Evolutionary conservation across 164 flowering plant genomes (phyloP).

Genomic region (Chimonanthus salicifolius): DNA sequence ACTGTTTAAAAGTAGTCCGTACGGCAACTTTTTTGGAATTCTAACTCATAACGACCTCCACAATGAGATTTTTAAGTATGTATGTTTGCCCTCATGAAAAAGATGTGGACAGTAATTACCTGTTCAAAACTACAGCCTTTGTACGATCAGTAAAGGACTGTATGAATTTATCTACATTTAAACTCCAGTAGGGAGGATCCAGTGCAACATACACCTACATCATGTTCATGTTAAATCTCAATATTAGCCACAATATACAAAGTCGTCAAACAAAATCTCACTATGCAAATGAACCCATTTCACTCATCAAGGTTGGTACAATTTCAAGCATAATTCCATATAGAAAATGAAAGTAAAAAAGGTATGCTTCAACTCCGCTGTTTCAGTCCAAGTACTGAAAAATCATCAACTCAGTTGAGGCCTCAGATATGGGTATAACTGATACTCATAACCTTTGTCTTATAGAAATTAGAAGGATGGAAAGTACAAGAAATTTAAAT

Average conservation of each 20-base stretch:
- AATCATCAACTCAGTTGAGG: not conserved
- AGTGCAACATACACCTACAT: conserved; percentile 56
- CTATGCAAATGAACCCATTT: not conserved
- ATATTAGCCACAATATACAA: not conserved
- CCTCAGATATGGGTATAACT: not conserved
- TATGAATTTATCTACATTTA: conserved; percentile 44
- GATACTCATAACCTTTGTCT: not conserved
- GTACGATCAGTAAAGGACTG: conserved; percentile 47
- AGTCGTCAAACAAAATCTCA: not conserved
- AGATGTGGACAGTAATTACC: conserved; percentile 28
- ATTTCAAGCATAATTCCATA: not conserved
- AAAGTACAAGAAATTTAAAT: not conserved
- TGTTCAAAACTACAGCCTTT: conserved; percentile 70
- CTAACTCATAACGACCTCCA: not conserved
- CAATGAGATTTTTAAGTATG: not conserved
- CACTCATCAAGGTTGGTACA: not conserved
- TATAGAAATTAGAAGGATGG: not conserved
- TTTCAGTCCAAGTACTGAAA: not conserved
- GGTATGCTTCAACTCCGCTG: not conserved
- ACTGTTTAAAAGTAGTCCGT: not conserved
- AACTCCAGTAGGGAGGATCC: conserved; percentile 75
- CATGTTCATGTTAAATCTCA: conserved; percentile 1
- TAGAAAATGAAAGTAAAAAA: not conserved
- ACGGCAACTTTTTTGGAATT: not conserved
- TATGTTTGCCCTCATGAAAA: not conserved